phyloP scores from a whole-genome alignment of 129 eudicot species.

The Ambrosia artemisiifolia region DNA sequence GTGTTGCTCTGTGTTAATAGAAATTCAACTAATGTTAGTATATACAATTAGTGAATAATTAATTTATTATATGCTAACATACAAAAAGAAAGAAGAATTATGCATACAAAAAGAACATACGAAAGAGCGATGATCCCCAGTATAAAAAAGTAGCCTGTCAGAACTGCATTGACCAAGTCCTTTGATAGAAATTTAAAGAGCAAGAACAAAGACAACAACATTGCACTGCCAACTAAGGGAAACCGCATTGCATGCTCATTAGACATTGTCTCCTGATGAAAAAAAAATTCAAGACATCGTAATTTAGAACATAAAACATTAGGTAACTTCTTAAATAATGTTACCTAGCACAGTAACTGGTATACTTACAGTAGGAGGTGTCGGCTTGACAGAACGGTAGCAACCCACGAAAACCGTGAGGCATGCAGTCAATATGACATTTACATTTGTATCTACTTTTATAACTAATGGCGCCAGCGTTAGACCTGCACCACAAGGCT shows the following conservation, averaged over 20 bases:
- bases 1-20: conserved; percentile 59
- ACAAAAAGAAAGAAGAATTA: conserved; percentile 16
- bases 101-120: conserved; percentile 60
- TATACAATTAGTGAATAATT: not conserved
- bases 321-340: conserved; percentile 9
- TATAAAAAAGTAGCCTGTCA: conserved; percentile 82
- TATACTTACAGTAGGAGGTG: conserved; percentile 83
- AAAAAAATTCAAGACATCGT: not conserved
- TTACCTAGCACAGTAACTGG: not conserved
- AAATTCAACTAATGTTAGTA: not conserved
- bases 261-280: conserved; percentile 83
- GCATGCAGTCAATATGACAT: conserved; percentile 87
- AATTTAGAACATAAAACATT: not conserved
- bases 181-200: conserved; percentile 87
- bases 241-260: conserved; percentile 99
- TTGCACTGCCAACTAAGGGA: conserved; percentile 94
- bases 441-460: conserved; percentile 80
- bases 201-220: conserved; percentile 82
- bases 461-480: conserved; percentile 81
- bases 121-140: conserved; percentile 90
- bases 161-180: conserved; percentile 88
- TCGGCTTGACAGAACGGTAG: conserved; percentile 89
- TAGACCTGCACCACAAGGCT: conserved; percentile 51
- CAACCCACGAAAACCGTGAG: conserved; percentile 91
- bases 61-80: not conserved